Percentiles rank a stretch among this genome's conserved stretches.
Conservation (phyloP, 2,329 filamentous ascomycete species). For the Clonostachys rosea region DNA sequence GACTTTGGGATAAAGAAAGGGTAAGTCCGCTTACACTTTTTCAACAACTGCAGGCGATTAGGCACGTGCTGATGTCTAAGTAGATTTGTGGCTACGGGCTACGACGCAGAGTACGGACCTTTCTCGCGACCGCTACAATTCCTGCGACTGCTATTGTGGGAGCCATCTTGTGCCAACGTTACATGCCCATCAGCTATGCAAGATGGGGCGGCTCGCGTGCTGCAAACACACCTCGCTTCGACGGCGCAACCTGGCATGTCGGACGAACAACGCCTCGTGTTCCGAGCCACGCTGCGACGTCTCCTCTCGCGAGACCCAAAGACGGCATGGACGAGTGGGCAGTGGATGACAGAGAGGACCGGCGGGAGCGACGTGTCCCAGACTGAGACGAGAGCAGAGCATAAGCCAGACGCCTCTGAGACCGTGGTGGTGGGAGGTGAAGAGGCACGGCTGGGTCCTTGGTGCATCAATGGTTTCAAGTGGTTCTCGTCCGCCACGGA, state of each 20-base stretch:
- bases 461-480: conserved; percentile 63
- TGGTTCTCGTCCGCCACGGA: conserved; percentile 37
- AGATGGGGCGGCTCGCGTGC: conserved; percentile 52
- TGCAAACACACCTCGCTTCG: conserved; percentile 35
- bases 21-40: conserved; percentile 1
- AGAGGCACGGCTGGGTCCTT: conserved; percentile 15
- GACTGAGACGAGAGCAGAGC: conserved; percentile 57
- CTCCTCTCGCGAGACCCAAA: conserved; percentile 45
- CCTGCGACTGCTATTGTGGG: conserved; percentile 52
- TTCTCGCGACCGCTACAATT: conserved; percentile 58
- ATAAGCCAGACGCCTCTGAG: conserved; percentile 2
- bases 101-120: conserved; percentile 38
- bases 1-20: conserved; percentile 54
- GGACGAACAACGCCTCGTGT: conserved; percentile 29
- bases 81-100: conserved; percentile 54
- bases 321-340: conserved; percentile 64
- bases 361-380: conserved; percentile 66
- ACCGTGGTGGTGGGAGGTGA: not conserved
- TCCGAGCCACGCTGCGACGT: conserved; percentile 46
- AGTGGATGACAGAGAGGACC: conserved; percentile 73
- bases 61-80: not conserved
- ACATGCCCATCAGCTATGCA: conserved; percentile 65
- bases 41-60: not conserved
- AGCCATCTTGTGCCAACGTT: conserved; percentile 53
- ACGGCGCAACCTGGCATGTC: conserved; percentile 17